Evolutionary conservation across 139 green algal genomes (phyloP), one percentile per base, ranked within the genome.

Genomic region (Monoraphidium neglectum): DNA sequence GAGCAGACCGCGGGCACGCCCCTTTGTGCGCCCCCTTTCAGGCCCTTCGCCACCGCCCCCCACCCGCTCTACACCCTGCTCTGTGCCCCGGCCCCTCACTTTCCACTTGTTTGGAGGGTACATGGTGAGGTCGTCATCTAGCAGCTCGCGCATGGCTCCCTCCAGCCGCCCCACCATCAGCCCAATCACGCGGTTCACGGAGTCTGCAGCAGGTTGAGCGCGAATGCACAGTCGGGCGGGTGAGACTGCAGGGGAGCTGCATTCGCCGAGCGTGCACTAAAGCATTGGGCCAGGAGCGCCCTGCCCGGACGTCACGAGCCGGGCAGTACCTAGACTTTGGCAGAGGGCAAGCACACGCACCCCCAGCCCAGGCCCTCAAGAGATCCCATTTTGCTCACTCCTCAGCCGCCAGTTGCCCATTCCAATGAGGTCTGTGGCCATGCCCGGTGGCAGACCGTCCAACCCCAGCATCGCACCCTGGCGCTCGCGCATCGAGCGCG

Each of bases 401-500:
- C 74, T 56, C 36, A 95, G 71, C 54, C 90, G 81, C 91, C 91
- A 95, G 1, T 72, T 87, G 47, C 88, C 87, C 83, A 94, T 88
- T 26, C 86, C 83, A 23, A 95, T 70, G 2, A 85, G 77, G 24
- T 90, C 77, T 15, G 79, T 84, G 5, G 79, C 77, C 23, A 86
- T 36, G 18, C 77, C 59, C 1, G 81, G 66, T 1, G 77, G 80
- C 12, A 79, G 33, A 12, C n/a, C 21, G 62, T 43, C n/a, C 21
- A 30, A 47, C 15, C 5, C n/a, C n/a, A 37, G 28, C 10, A 30
- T 60, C 64, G 46, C 49, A 54, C 36, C 37, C 47, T 72, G 32
- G 46, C 64, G 64, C 46, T 79, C 62, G 1, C 51, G 33, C 23
- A 68, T 43, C 12, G 47, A 62, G 24, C 56, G 15, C 64, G 63